Evolutionary conservation across 192 early-diverging fungal species (phyloP).

Genomic region (Dissophora ornata): DNA sequence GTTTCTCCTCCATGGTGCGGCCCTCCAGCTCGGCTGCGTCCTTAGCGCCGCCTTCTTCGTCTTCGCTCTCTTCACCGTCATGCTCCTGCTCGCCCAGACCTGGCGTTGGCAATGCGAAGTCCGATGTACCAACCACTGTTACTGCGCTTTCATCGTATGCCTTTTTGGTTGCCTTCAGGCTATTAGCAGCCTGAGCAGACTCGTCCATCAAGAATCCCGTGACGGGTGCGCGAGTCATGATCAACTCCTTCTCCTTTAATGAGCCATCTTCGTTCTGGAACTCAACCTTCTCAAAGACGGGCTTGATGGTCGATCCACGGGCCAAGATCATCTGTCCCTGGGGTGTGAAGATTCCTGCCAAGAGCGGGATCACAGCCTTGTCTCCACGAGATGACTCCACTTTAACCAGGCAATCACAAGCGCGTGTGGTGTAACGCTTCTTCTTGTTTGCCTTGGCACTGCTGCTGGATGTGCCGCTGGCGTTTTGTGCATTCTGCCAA

Average conservation of each 20-base stretch:
- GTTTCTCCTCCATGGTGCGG: slow-evolving; percentile 58
- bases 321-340: slow-evolving; percentile 60
- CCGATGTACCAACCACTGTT: slow-evolving; percentile 55
- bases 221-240: slow-evolving; percentile 42
- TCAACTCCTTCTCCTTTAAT: slow-evolving; percentile 42
- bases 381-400: slow-evolving; percentile 54
- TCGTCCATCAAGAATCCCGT: slow-evolving; percentile 62
- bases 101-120: slow-evolving; percentile 54
- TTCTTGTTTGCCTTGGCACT: slow-evolving; percentile 56
- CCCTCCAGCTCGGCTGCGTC: slow-evolving; percentile 31
- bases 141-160: slow-evolving; percentile 63
- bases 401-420: slow-evolving; percentile 58
- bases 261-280: slow-evolving; percentile 52
- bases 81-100: background rate
- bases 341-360: slow-evolving; percentile 58
- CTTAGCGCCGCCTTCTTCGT: slow-evolving; percentile 24
- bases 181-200: slow-evolving; percentile 56
- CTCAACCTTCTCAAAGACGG: slow-evolving; percentile 64
- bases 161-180: slow-evolving; percentile 66
- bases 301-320: slow-evolving; percentile 63
- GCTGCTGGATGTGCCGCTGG: slow-evolving; percentile 37
- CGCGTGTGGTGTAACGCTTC: slow-evolving; percentile 57
- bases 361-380: slow-evolving; percentile 54
- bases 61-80: slow-evolving; percentile 17
- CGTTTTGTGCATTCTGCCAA: slow-evolving; percentile 59